phyloP scores from a whole-genome alignment of 345 rosid genomes.

The Leavenworthia alabamica region DNA sequence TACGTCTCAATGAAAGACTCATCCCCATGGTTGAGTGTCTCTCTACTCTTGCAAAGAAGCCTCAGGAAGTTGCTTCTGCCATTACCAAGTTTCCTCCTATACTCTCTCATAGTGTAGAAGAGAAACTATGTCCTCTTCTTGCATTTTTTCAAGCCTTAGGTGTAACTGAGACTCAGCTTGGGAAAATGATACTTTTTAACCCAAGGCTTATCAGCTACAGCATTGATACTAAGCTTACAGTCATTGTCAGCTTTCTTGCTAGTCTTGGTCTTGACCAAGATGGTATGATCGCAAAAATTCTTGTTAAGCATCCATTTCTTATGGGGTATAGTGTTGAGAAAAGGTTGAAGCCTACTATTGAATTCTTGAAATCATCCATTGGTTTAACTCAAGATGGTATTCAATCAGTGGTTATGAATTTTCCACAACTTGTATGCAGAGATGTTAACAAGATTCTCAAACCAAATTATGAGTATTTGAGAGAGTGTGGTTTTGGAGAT shows the following conservation, averaged over 20 bases:
- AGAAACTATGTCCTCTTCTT: conserved; percentile 77
- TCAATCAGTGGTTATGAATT: conserved; percentile 45
- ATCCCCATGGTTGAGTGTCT: conserved; percentile 68
- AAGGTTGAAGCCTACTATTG: conserved; percentile 50
- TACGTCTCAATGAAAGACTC: conserved; percentile 55
- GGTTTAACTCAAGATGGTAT: conserved; percentile 47
- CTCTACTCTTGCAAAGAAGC: conserved; percentile 43
- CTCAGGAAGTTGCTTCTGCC: conserved; percentile 56
- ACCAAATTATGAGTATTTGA: conserved; percentile 45
- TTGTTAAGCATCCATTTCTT: conserved; percentile 59
- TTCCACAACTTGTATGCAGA: conserved; percentile 64
- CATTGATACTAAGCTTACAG: conserved; percentile 56
- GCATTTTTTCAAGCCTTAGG: conserved; percentile 77
- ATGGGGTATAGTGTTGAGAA: conserved; percentile 66
- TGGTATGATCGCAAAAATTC: conserved; percentile 58
- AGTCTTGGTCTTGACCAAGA: conserved; percentile 51
- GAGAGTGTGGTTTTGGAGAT: conserved; percentile 49
- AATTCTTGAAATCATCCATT: conserved; percentile 46
- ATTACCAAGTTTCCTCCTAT: conserved; percentile 63
- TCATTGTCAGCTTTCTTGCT: conserved; percentile 51
- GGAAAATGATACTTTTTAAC: conserved; percentile 56
- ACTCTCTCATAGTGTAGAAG: conserved; percentile 69
- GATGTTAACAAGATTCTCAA: conserved; percentile 53
- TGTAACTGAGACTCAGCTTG: conserved; percentile 64
- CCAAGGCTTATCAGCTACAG: conserved; percentile 77